Base-by-base conservation (phyloP, 176 grass and related monocot genomes). In the Cocos nucifera region DNA sequence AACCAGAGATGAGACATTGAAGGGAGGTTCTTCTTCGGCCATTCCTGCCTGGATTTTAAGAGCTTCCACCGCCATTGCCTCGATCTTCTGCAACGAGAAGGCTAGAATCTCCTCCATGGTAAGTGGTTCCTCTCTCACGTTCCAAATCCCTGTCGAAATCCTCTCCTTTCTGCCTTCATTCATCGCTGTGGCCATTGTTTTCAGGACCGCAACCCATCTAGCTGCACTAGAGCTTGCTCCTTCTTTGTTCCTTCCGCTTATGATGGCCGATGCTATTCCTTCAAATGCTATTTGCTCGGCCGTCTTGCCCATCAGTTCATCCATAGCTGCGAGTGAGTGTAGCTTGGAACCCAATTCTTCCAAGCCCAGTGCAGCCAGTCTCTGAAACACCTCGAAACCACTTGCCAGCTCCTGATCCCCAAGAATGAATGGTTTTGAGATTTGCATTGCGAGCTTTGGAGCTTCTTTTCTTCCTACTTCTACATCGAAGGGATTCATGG, bases 211-310 rank as follows among this genome's bases (percentile, higher is more conserved):
- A 0, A 91, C 80, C 15, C 78, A 70, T 20, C 78, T 77, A 0
- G 83, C 87, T 0, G 92, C 92, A 51, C 76, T 90, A 32, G 81
- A 78, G 72, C 59, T 88, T 15, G 80, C 83, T 4, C 75, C 78
- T 30, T 87, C 83, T 67, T 84, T 90, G 72, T 73, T 79, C 32
- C 92, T 52, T 0, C 83, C 81, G 50, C 49, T 73, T 59, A 96
- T 90, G 65, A 96, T 88, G 44, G 80, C 83, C 17, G 91, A 77
- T 5, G 87, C 87, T 78, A 90, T 96, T 54, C 92, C 92, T 62
- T 96, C 92, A 20, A 96, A 88, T 21, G 87, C 92, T 54, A 90
- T 84, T 18, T 96, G 92, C 58, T 90, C 92, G 0, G 92, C 92
- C 0, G 87, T 96, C 74, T 96, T 96, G 20, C 87, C 92, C 23